These are phyloP conservation scores for Termitomyces sp. DNA, from an alignment of 768 basidiomycete genomes.

Conservation along the genomic window DNA sequence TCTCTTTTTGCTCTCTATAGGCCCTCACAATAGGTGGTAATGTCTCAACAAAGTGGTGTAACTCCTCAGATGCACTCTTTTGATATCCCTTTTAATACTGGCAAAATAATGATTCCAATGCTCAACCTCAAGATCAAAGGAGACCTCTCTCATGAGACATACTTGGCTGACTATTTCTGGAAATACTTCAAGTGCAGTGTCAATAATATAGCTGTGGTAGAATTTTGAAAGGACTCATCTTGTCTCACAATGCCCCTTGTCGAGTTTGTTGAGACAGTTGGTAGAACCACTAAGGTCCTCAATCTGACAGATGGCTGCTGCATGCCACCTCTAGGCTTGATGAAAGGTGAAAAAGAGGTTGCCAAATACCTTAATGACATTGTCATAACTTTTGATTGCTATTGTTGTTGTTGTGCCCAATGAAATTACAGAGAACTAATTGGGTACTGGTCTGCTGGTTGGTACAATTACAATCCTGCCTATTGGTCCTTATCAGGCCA, in stretches of 20 bases:
- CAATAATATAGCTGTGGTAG: neutral
- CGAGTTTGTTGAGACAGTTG: neutral
- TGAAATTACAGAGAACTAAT: neutral
- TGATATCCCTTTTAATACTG: neutral
- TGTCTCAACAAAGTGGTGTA: neutral
- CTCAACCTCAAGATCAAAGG: neutral
- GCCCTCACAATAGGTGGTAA: neutral
- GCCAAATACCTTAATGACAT: neutral
- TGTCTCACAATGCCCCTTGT: neutral
- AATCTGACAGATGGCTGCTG: neutral
- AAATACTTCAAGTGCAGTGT: neutral
- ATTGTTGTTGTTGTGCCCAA: neutral
- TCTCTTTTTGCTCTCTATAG: too few relatives aligned
- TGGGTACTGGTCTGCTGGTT: neutral
- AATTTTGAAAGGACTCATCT: neutral
- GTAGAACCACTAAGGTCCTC: neutral
- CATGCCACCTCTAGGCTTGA: neutral
- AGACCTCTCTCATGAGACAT: neutral
- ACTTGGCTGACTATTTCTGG: neutral
- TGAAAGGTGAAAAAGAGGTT: neutral
- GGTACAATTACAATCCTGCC: neutral
- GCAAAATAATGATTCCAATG: neutral
- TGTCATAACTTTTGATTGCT: neutral
- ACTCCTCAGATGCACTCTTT: neutral
- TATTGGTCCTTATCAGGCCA: neutral